Base-by-base conservation (phyloP, 2,329 filamentous ascomycete species). In the Grosmannia penicillata region DNA sequence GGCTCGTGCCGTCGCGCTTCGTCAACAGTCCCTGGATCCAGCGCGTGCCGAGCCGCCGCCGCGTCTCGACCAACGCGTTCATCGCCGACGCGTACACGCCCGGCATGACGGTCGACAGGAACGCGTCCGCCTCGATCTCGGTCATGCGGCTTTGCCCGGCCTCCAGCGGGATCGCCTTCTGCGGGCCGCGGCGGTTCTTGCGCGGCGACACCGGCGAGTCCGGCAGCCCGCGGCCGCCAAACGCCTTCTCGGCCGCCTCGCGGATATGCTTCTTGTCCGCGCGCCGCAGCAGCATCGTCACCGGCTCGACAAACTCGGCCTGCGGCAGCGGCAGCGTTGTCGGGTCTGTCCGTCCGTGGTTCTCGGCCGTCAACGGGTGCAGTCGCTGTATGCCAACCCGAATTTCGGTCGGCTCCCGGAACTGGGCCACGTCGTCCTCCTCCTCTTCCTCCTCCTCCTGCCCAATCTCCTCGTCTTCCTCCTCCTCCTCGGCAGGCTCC, bases 201-300 rank as follows among this genome's bases (percentile, higher is more conserved):
- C 27, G 15, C 21, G 82, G 78, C 3, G 82, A 87, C 1, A 77
- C 70, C 1, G 82, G 76, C 2, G 85, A 93, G 51, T 80, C 68
- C 4, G 87, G 87, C 14, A 96, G 62, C 0, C 77, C 74, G 4
- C 59, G 59, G 0, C 89, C 89, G 31, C 87, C 89, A 53, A 94
- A 89, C 1, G 74, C 67, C 31, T 66, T 70, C 47, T 83, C 74
- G 1, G 87, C 82, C 2, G 80, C 70, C 40, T 79, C 70, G 25
- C 68, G 66, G 24, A 96, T 64, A 53, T 98, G 91, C 40, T 76
- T 80, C 31, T 77, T 72, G 41, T 84, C 72, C 38, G 75, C 72
- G 39, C 78, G 65, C 13, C 67, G 66, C 3, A 96, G 65, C 3
- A 94, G 65, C 5, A 70, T 58, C 2, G 72, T 66, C 15, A 93